Evolutionary conservation across 106 monocot species (phyloP), one percentile per base, ranked within the genome.

Genomic region (Dendrobium catenatum): DNA sequence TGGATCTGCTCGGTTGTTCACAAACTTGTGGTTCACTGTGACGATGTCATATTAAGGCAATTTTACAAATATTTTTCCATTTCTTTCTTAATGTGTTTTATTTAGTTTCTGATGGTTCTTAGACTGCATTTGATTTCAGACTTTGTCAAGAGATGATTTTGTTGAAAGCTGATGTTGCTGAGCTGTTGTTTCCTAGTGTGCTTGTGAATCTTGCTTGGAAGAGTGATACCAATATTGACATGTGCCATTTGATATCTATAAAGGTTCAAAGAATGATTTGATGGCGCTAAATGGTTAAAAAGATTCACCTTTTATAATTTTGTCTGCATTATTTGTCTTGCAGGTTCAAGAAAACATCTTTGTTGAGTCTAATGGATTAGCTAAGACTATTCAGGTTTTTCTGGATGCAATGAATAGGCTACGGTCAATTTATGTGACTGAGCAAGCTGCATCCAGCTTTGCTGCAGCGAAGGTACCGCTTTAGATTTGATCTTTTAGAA

Each of bases 1-100:
- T 98, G 97, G 97, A 79, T 98, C 19, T 98, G 94, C 81, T 84
- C 80, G 22, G 90, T 98, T 72, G 92, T 93, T 78, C 86, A 93
- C 70, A 88, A 84, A 29, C 87, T 98, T 37, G 82, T 93, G 84
- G 18, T 79, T 41, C 85, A 85, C 80, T 84, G 82, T 74, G 82
- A 92, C 85, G 97, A 98, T 75, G 79, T 83, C 78, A 86, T 98
- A 40, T 73, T 98, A 73, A 87, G 90, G 97, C 91, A 86, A 16
- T 43, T 15, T 27, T 41, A 68, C 20, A 74, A 42, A 37, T 44
- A 4, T 37, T 70, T 70, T 33, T 33, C 11, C 9, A 27, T 68
- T 68, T 27, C 67, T 29, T 68, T 46, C 22, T 68, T 15, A 68
- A 73, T 15, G 11, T 77, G 8, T 81, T 49, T 24, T 22, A 31